Base-by-base conservation (phyloP, 179 eudicot genomes). In the Carnegiea gigantea region DNA sequence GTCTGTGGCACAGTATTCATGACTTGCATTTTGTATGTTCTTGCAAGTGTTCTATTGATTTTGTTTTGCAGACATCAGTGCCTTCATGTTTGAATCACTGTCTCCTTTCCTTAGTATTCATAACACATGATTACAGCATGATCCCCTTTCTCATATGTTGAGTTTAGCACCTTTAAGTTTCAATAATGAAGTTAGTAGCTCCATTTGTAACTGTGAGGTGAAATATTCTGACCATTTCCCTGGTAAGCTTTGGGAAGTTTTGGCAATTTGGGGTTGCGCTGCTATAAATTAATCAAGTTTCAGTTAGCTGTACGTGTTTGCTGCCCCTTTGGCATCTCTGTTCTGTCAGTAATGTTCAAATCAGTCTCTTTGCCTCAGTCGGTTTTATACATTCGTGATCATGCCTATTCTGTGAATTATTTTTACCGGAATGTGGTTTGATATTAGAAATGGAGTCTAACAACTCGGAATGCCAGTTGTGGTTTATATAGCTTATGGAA, bases 11-110 rank as follows among this genome's bases (percentile, higher is more conserved):
- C 67, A 30, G 48, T 33, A 57, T 20, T 9, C 23, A 70, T 21
- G 75, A 72, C 23, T 72, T 72, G 75, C 75, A n/a, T 73, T 73
- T 9, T 73, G 15, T 26, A 73, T 43, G 1, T 73, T 73, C 17
- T 73, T 73, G 18, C 17, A 44, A 43, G 30, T 8, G 53, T 43
- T 44, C 15, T 26, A 48, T 74, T 24, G n/a, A n/a, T 15, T 75
- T 75, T 4, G n/a, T 75, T 28, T 48, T 49, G 36, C 7, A 13
- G 77, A 23, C 62, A 49, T 48, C 30, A 49, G n/a, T 75, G 17
- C 53, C n/a, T 49, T 48, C 40, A 49, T 49, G 62, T 12, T 57
- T 57, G 23, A 57, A 15, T 57, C 21, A 1, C 23, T 57, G 0
- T 57, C 62, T 57, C n/a, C 62, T 57, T 57, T 75, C 9, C 44